These are phyloP conservation scores for Pseudogymnoascus destructans DNA, from an alignment of 2,329 filamentous ascomycete species.

Conservation along the genomic window DNA sequence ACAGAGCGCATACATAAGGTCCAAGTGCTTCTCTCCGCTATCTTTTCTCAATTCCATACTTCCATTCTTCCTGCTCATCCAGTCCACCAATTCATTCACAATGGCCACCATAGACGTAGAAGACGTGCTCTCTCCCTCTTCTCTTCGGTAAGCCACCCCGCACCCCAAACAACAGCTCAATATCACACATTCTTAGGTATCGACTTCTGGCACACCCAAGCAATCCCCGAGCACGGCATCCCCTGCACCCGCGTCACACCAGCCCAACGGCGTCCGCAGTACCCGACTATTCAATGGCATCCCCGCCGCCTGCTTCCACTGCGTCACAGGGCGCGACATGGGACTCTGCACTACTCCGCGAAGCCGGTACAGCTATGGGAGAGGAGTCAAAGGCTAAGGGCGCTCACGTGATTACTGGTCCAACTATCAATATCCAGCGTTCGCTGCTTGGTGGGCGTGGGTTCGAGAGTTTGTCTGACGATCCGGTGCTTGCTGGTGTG, in stretches of 20 bases:
- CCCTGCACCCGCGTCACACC: conserved; percentile 54
- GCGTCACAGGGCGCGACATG: conserved; percentile 45
- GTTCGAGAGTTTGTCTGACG: conserved; percentile 46
- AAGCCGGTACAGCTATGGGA: conserved; percentile 39
- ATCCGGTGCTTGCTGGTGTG: conserved; percentile 43
- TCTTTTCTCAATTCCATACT: not conserved
- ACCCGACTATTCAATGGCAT: conserved; percentile 55
- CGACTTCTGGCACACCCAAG: conserved; percentile 58
- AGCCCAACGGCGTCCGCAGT: conserved; percentile 56
- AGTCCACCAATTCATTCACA: conserved; percentile 11
- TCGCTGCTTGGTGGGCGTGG: conserved; percentile 46
- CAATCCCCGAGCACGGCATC: conserved; percentile 45
- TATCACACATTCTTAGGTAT: conserved; percentile 31
- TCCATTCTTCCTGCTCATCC: not conserved
- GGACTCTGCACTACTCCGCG: conserved; percentile 38
- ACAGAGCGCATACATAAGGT: not conserved
- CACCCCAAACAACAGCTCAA: not conserved
- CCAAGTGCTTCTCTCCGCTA: not conserved
- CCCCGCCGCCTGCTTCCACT: conserved; percentile 47
- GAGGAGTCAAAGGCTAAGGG: conserved; percentile 42
- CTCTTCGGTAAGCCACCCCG: conserved; percentile 32
- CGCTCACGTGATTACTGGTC: conserved; percentile 45
- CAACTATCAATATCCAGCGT: conserved; percentile 50
- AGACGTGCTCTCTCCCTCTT: conserved; percentile 38
- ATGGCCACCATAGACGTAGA: conserved; percentile 44